Conservation (phyloP, 78 protist species). For the Speleostelium caveatum region DNA sequence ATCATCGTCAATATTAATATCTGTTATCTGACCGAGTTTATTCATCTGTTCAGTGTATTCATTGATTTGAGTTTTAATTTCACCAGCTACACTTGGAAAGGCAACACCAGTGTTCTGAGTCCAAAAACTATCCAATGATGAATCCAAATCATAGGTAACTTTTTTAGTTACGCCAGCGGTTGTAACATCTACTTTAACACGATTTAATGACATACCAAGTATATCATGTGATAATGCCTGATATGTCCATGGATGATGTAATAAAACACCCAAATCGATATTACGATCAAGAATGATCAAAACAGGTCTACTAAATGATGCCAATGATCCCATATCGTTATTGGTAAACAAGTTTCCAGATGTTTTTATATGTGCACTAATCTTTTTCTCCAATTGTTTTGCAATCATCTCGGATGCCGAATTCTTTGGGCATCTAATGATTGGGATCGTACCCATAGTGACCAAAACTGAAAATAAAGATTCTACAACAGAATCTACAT, state of each 20-base stretch:
- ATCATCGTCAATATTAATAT: slow-evolving; percentile 11
- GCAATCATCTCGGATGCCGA: slow-evolving; percentile 90
- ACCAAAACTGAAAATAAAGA: slow-evolving; percentile 86
- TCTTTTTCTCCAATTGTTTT: slow-evolving; percentile 37
- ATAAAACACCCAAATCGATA: slow-evolving; percentile 84
- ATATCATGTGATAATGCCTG: slow-evolving; percentile 90
- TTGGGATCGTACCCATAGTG: slow-evolving; percentile 89
- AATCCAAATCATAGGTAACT: slow-evolving; percentile 82
- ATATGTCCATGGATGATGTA: slow-evolving; percentile 95
- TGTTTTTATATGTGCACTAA: slow-evolving; percentile 24
- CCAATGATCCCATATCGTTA: slow-evolving; percentile 26
- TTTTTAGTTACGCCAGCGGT: background rate
- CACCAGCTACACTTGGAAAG: slow-evolving; percentile 88
- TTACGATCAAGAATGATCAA: slow-evolving; percentile 87
- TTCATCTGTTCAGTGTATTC: slow-evolving; percentile 66
- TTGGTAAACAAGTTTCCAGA: slow-evolving; percentile 39
- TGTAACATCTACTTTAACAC: slow-evolving; percentile 70
- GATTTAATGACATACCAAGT: slow-evolving; percentile 82
- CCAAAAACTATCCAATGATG: slow-evolving; percentile 89
- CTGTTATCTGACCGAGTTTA: slow-evolving; percentile 21
- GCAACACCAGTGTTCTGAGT: slow-evolving; percentile 57
- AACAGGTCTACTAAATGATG: slow-evolving; percentile 64
- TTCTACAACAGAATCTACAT: slow-evolving; percentile 80
- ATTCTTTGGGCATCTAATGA: slow-evolving; percentile 82
- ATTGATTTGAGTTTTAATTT: slow-evolving; percentile 39